Base-by-base conservation (phyloP, 768 basidiomycete genomes). In the Lactarius trivialis region DNA sequence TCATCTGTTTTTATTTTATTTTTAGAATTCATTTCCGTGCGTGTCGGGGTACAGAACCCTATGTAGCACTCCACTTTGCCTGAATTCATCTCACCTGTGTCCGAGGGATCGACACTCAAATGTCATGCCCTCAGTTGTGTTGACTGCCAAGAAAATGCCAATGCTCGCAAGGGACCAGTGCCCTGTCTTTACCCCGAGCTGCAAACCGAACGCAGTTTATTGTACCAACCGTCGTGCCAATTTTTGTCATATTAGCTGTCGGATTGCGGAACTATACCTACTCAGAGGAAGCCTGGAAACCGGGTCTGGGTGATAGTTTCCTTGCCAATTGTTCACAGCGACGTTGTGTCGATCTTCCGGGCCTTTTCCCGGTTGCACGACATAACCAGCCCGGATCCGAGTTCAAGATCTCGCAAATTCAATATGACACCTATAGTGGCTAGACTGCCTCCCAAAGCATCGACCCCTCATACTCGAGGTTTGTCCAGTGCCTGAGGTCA, bases 251-350 rank as follows among this genome's bases (percentile, higher is more conserved):
- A 4, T 4, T 64, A 48, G 62, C 54, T 1, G 32, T 51, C 6
- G 63, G 63, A 3, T 36, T 41, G 11, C 58, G 60, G 8, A 64
- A 64, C 37, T 64, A 64, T 51, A 55, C 53, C 19, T 60, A 52
- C 45, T 39, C 15, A 3, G 54, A 54, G 17, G 55, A 14, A 3
- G n/a, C n/a, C n/a, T n/a, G 30, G 30, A 30, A 30, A 30, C 30
- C 55, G 11, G 4, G 11, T n/a, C 21, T 48, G 45, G 21, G 45
- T 48, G 12, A 12, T 26, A 2, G 45, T 21, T 48, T 11, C 45
- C 30, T n/a, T 24, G 5, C 26, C 24, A 9, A 3, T 39, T 39
- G 2, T 39, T 17, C 37, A 17, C 24, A 6, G 21, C 45, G n/a
- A n/a, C n/a, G n/a, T 19, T 19, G 39, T 2, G 19, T 19, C 19